Conservation (phyloP, 2,329 filamentous ascomycete species). For the Phoma sp. region DNA sequence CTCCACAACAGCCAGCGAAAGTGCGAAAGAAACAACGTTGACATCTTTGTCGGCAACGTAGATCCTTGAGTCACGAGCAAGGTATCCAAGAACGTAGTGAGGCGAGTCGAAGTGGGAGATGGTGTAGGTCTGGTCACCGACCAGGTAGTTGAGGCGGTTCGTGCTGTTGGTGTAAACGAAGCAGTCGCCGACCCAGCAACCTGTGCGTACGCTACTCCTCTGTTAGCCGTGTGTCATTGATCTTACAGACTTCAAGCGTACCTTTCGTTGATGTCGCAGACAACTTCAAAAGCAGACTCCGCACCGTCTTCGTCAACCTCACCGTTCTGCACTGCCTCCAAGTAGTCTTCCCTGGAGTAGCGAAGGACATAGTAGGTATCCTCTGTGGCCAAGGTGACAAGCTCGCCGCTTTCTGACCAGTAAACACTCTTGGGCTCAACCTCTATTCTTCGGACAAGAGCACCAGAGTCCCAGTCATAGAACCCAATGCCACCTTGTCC, state of each 20-base stretch:
- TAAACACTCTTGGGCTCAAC: slow-evolving; percentile 76
- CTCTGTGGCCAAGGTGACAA: slow-evolving; percentile 91
- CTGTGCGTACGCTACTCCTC: slow-evolving; percentile 75
- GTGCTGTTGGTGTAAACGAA: slow-evolving; percentile 99
- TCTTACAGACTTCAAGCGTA: slow-evolving; percentile 48
- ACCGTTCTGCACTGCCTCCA: slow-evolving; percentile 81
- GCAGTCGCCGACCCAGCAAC: slow-evolving; percentile 98
- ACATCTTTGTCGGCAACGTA: slow-evolving; percentile 98
- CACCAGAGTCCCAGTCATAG: slow-evolving; percentile 94
- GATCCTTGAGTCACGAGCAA: slow-evolving; percentile 91
- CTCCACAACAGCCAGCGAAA: slow-evolving; percentile 91
- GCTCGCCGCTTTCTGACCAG: slow-evolving; percentile 96
- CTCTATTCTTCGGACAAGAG: slow-evolving; percentile 90
- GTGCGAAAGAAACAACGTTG: slow-evolving; percentile 83
- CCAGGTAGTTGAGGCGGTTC: slow-evolving; percentile 95
- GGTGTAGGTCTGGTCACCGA: slow-evolving; percentile 97
- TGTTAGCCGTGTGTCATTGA: slow-evolving; percentile 12
- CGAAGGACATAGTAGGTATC: slow-evolving; percentile 94
- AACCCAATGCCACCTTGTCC: slow-evolving; percentile 94
- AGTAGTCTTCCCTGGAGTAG: slow-evolving; percentile 87
- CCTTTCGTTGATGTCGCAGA: slow-evolving; percentile 94
- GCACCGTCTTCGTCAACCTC: slow-evolving; percentile 90
- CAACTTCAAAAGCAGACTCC: slow-evolving; percentile 93
- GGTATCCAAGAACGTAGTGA: slow-evolving; percentile 94
- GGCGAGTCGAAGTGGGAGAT: slow-evolving; percentile 95